Base-by-base conservation (phyloP, 768 basidiomycete genomes). In the Suillus decipiens region DNA sequence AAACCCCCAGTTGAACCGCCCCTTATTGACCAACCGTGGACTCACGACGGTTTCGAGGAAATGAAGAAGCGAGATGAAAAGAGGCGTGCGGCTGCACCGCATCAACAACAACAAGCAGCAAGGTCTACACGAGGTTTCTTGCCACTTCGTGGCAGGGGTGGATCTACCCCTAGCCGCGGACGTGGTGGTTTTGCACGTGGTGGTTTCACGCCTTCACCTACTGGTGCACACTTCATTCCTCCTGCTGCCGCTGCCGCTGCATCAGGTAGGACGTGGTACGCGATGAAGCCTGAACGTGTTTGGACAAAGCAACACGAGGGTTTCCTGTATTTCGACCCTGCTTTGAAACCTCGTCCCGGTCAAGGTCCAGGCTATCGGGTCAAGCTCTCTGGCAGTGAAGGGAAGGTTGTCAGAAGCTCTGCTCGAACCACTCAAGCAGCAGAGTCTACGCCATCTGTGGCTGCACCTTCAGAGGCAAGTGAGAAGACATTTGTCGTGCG, bases 31-130 rank as follows among this genome's bases (percentile, higher is more conserved):
- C 84, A 81, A 42, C 73, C 84, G 3, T 95, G 93, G 93, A 87
- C 83, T 0, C 93, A 95, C 71, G 92, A 93, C 71, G 92, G 93
- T 2, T 96, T 89, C 66, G 92, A 94, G 74, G 92, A 96, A 77
- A 85, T 94, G 85, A 92, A 86, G 76, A 81, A 81, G 60, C 84
- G 83, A 68, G 92, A 93, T 63, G 89, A 92, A 63, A 80, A 81
- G 60, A 77, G 77, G 43, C 69, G 73, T 7, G 74, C 71, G 53
- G 66, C 66, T 10, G 66, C 71, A 68, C 76, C 76, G 68, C 81
- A 81, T 48, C 75, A 73, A 37, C 78, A 78, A 53, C 71, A 73
- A 47, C 75, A 70, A 61, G 24, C 69, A 33, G 60, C 70, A 39
- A 72, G 75, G 62, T 64, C 72, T 41, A 64, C 65, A 62, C 76